Evolutionary conservation across 495 filamentous ascomycete species (phyloP).

Genomic region (Recurvomyces mirabilis): DNA sequence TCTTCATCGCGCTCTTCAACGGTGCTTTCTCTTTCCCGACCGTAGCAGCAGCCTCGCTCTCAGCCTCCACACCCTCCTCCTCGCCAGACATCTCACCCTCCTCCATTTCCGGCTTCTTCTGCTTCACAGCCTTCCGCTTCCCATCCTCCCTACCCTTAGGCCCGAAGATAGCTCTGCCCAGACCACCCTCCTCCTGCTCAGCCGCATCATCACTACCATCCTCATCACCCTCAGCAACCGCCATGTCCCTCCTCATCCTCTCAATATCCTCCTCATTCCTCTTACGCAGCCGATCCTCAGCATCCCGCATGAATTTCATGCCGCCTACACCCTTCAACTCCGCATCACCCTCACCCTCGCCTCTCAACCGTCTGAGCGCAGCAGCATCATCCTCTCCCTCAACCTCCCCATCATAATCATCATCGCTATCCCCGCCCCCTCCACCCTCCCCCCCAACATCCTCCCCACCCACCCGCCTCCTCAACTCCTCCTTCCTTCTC

Average conservation of each 20-base stretch:
- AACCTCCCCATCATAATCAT: conserved; percentile 42
- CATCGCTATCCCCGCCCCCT: conserved; percentile 39
- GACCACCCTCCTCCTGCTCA: conserved; percentile 16
- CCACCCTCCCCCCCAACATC: conserved; percentile 39
- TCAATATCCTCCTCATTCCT: conserved; percentile 74
- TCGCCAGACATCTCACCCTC: conserved; percentile 46
- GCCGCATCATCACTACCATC: conserved; percentile 28
- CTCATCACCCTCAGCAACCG: conserved; percentile 32
- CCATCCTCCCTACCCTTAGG: conserved; percentile 13
- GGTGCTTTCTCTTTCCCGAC: not conserved
- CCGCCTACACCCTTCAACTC: conserved; percentile 43
- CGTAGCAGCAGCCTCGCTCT: conserved; percentile 13
- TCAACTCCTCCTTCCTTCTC: conserved; percentile 71
- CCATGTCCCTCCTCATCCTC: conserved; percentile 61
- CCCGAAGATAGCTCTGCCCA: conserved; percentile 32
- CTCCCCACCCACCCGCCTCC: conserved; percentile 73
- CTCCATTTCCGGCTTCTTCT: conserved; percentile 50
- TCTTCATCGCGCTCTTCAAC: conserved; percentile 6
- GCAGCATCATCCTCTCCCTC: conserved; percentile 50
- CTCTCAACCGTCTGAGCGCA: conserved; percentile 48
- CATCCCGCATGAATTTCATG: conserved; percentile 89
- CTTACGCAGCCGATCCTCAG: conserved; percentile 62
- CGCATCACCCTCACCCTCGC: conserved; percentile 33
- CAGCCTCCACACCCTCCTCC: conserved; percentile 28
- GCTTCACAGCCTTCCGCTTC: conserved; percentile 27